Evolutionary conservation across 768 basidiomycete genomes (phyloP).

Genomic region (Boletus tylopilopsis): DNA sequence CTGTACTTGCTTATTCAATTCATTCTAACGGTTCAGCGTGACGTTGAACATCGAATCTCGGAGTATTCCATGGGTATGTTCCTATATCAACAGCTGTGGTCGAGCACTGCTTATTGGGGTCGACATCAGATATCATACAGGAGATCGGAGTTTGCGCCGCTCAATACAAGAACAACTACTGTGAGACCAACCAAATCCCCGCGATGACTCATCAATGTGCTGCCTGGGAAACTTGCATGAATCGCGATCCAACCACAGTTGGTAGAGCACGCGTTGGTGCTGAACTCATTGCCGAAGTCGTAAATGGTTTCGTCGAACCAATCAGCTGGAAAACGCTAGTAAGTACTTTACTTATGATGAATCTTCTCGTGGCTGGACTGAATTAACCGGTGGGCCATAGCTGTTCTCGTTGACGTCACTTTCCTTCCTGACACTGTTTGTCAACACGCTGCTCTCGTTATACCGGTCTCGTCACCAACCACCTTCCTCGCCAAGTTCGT

Average conservation of each 20-base stretch:
- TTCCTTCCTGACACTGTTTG: constrained; percentile 72
- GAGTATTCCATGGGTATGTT: constrained; percentile 82
- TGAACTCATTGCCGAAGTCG: constrained; percentile 92
- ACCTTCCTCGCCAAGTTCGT: constrained; percentile 35
- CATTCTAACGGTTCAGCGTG: constrained; percentile 84
- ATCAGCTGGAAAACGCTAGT: constrained; percentile 98
- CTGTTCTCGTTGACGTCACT: constrained; percentile 73
- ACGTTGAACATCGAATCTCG: constrained; percentile 82
- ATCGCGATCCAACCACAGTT: constrained; percentile 84
- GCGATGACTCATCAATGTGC: constrained; percentile 85
- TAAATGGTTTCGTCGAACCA: constrained; percentile 95
- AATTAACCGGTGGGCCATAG: constrained; percentile 34
- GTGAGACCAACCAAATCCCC: constrained; percentile 71
- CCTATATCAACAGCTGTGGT: constrained; percentile 8
- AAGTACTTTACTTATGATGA: constrained; percentile 30
- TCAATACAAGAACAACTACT: constrained; percentile 79
- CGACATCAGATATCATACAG: constrained; percentile 72
- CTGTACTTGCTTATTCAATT: constrained; percentile 84
- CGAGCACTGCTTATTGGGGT: constrained; percentile 19
- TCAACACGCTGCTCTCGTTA: constrained; percentile 75
- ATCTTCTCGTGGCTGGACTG: constrained; percentile 13
- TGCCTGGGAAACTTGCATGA: constrained; percentile 93
- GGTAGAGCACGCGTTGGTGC: constrained; percentile 89
- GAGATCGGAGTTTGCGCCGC: constrained; percentile 87
- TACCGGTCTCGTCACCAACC: constrained; percentile 67